phyloP scores from a whole-genome alignment of 2,329 filamentous ascomycete genomes.

The Blumeriella jaapii region DNA sequence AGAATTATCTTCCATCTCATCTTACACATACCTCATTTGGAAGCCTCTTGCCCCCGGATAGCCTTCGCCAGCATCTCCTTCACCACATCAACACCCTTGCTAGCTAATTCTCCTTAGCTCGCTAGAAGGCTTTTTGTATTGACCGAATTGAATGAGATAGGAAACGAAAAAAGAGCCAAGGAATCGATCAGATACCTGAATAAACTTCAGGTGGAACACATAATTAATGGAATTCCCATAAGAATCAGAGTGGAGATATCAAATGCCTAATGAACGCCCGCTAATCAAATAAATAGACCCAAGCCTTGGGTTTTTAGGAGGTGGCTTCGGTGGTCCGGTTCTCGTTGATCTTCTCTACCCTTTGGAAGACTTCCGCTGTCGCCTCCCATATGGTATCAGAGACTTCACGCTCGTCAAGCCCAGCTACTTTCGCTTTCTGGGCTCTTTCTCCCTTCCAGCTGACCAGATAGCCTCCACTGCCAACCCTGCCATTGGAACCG shows the following conservation, averaged over 20 bases:
- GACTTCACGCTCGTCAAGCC: slow-evolving; percentile 16
- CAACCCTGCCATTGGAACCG: slow-evolving; percentile 12
- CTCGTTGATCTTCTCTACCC: slow-evolving; percentile 18
- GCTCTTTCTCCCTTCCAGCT: slow-evolving; percentile 21
- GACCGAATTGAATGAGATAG: too few species aligned
- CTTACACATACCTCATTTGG: slow-evolving; percentile 23
- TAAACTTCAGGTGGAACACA: too few species aligned
- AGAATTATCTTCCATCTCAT: slow-evolving; percentile 20
- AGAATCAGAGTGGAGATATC: slow-evolving; percentile 1
- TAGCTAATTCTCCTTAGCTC: slow-evolving; percentile 23
- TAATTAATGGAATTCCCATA: too few species aligned
- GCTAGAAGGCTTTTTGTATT: too few species aligned
- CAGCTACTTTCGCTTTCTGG: slow-evolving; percentile 12
- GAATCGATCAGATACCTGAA: too few species aligned
- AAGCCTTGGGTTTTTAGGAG: not conserved
- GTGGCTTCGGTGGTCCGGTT: slow-evolving; percentile 1
- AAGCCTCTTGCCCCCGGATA: slow-evolving; percentile 17
- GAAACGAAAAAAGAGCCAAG: too few species aligned
- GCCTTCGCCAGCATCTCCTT: slow-evolving; percentile 22
- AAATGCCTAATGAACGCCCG: not conserved
- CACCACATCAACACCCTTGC: slow-evolving; percentile 15
- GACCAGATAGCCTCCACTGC: slow-evolving; percentile 19
- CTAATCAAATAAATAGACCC: not conserved
- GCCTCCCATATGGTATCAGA: slow-evolving; percentile 21
- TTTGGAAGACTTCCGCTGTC: slow-evolving; percentile 20